Conservation (phyloP, 306 rosid species). For the Rubus parviflorus region DNA sequence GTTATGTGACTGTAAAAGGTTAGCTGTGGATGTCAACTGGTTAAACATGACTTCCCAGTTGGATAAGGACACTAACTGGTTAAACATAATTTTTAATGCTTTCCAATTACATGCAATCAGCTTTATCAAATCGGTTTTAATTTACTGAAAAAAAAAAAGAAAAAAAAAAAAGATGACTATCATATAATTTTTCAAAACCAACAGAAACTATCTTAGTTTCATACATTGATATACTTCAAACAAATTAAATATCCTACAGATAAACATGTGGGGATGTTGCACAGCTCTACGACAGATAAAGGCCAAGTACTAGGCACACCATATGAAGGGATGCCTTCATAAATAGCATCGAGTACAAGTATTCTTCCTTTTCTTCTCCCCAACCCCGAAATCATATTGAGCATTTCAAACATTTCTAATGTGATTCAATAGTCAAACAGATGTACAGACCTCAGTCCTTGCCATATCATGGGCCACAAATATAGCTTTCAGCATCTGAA, state of each 20-base stretch:
- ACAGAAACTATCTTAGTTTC: neutral
- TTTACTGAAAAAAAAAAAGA: neutral
- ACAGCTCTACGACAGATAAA: neutral
- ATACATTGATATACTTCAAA: neutral
- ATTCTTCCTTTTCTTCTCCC: neutral
- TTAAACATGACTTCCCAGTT: neutral
- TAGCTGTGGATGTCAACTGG: neutral
- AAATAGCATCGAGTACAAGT: neutral
- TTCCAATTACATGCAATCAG: constrained; percentile 1
- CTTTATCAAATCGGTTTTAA: neutral
- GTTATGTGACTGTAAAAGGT: neutral
- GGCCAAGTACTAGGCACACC: neutral
- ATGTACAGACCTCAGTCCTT: constrained; percentile 37
- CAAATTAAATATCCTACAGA: neutral
- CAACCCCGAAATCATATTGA: neutral
- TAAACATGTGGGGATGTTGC: neutral
- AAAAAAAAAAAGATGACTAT: neutral
- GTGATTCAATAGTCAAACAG: neutral
- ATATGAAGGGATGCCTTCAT: neutral
- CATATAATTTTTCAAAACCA: neutral
- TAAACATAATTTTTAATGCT: neutral
- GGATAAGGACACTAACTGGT: neutral
- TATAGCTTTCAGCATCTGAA: constrained; percentile 37
- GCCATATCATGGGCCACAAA: constrained; percentile 44
- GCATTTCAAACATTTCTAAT: neutral